A percentile compares a stretch with the other conserved stretches of the same genome.
Evolutionary conservation across 176 grass and related monocot genomes (phyloP).

Genomic region (Cenchrus purpureus): DNA sequence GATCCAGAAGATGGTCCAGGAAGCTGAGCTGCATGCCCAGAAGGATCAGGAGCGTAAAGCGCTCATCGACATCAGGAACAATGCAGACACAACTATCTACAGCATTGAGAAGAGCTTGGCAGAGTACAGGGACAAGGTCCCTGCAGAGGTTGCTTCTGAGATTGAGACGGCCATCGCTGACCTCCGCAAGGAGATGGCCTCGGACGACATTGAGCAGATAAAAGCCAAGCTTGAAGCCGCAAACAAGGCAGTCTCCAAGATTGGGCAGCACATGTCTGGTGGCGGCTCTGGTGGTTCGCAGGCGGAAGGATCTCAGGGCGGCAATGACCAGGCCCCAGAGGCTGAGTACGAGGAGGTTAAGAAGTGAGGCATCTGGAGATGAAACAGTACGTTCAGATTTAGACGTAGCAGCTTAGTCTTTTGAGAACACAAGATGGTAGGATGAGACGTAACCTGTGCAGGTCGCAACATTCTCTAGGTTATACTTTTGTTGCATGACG

Average conservation of each 20-base stretch:
- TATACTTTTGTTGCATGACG: neutral
- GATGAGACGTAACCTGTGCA: neutral
- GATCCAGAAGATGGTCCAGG: slow-evolving; percentile 35
- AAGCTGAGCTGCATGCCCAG: slow-evolving; percentile 33
- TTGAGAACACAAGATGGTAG: neutral
- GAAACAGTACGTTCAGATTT: neutral
- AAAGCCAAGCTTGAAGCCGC: slow-evolving; percentile 20
- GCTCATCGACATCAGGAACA: slow-evolving; percentile 40
- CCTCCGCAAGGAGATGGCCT: slow-evolving; percentile 17
- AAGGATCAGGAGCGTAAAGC: slow-evolving; percentile 33
- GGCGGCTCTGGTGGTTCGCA: slow-evolving; percentile 4
- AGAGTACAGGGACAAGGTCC: slow-evolving; percentile 34
- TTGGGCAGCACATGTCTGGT: slow-evolving; percentile 31
- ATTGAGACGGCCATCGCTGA: slow-evolving; percentile 13
- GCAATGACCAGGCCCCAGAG: slow-evolving; percentile 6
- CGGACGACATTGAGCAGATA: slow-evolving; percentile 1
- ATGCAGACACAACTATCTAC: slow-evolving; percentile 16
- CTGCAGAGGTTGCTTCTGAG: slow-evolving; percentile 8
- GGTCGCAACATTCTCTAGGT: neutral
- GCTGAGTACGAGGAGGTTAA: slow-evolving; percentile 24
- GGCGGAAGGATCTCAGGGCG: slow-evolving; percentile 4
- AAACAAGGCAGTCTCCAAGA: slow-evolving; percentile 30
- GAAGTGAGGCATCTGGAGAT: neutral
- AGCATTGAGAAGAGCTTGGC: slow-evolving; percentile 29
- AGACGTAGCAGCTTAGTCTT: neutral